Evolutionary conservation across 805 yeast genomes (phyloP).

Genomic region (Nematodospora valgi): DNA sequence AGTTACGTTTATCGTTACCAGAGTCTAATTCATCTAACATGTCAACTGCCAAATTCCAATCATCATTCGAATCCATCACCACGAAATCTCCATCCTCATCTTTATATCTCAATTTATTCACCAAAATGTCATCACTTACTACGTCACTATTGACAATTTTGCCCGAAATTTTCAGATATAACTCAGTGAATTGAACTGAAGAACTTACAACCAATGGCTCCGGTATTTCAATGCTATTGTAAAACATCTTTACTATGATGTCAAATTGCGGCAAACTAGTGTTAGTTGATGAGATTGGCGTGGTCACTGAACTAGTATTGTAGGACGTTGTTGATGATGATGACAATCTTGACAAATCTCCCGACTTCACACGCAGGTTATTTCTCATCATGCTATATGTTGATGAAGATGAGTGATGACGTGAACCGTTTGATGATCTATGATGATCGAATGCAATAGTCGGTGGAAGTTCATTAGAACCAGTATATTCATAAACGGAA

Average conservation of each 20-base stretch:
- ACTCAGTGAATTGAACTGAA: slow-evolving; percentile 40
- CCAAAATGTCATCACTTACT: slow-evolving; percentile 51
- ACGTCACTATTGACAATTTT: slow-evolving; percentile 47
- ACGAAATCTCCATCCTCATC: slow-evolving; percentile 97
- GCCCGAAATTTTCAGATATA: slow-evolving; percentile 60
- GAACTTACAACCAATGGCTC: slow-evolving; percentile 26
- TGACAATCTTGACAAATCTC: slow-evolving; percentile 15
- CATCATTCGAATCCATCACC: slow-evolving; percentile 80
- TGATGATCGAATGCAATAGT: no score
- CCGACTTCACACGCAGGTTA: slow-evolving; percentile 20
- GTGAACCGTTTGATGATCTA: slow-evolving; percentile 29
- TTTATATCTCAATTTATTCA: slow-evolving; percentile 64
- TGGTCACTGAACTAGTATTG: slow-evolving; percentile 10
- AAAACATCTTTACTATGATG: slow-evolving; percentile 28
- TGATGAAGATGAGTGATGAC: slow-evolving; percentile 42
- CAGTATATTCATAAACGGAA: slow-evolving; percentile 15
- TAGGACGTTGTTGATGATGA: slow-evolving; percentile 13
- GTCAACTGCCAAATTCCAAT: slow-evolving; percentile 82
- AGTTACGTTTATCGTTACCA: slow-evolving; percentile 12
- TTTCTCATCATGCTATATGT: slow-evolving; percentile 43
- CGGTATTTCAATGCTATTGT: slow-evolving; percentile 28
- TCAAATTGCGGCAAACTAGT: slow-evolving; percentile 8
- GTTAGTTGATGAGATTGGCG: slow-evolving; percentile 8
- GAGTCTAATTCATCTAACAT: slow-evolving; percentile 35
- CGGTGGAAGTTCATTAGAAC: slow-evolving; percentile 10